Evolutionary conservation across 164 flowering plant species (phyloP), one percentile per base, ranked within the genome.

Genomic region (Magnolia kwangsiensis): DNA sequence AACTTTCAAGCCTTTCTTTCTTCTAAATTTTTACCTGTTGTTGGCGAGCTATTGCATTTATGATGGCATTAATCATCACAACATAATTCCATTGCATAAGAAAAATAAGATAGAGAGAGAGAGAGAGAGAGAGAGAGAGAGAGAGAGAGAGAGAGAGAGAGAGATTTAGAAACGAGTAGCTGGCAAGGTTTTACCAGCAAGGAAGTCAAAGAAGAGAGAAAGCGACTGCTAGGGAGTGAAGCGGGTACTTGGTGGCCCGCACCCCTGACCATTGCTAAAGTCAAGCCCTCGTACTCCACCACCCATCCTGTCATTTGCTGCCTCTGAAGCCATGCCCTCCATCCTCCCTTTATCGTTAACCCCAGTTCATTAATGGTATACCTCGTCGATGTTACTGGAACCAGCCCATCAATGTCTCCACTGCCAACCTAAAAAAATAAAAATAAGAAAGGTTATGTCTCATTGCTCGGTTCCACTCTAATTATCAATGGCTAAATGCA

Each of bases 221-320:
- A 87, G 88, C 8, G 91, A 78, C 74, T 82, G 86, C 0, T 51
- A 58, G 2, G 89, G 88, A 0, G 83, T 83, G 65, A 84, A 82
- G 51, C 55, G 3, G 89, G 91, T 67, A 87, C 91, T 71, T 83
- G 73, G 51, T 75, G 78, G 8, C 78, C 78, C 0, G 91, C 91
- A 4, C 88, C 91, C n/a, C 88, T 84, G 23, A 88, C 81, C 0
- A 89, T 88, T 6, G 82, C 91, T 0, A 88, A 75, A 0, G 81
- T 82, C 19, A 88, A 81, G 8, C 86, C 85, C 23, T 83, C 83
- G 31, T 84, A 85, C 3, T 73, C 80, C 72, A 75, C 83, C 55
- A 80, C 78, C 87, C 87, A 87, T 9, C 91, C 89, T 0, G 75
- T 88, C 31, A 85, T 89, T 75, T 88, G 88, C 20, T 21, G 24